These are phyloP conservation scores for Glycine latifolia DNA, from an alignment of 306 rosid species.

Conservation along the genomic window DNA sequence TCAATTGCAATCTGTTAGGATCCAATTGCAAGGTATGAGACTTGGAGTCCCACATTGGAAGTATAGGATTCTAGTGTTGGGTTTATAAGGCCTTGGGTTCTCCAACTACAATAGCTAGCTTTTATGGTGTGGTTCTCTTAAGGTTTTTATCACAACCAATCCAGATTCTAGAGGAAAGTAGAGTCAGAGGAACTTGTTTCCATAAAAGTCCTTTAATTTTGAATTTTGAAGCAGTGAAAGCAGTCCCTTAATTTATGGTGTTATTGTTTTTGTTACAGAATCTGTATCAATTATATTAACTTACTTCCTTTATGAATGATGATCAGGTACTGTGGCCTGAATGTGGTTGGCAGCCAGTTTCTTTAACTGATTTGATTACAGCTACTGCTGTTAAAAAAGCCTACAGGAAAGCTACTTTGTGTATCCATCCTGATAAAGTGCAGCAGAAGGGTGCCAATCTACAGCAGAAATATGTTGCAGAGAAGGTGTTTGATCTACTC, in stretches of 20 bases:
- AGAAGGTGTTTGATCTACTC: constrained; percentile 96
- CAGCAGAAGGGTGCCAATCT: constrained; percentile 98
- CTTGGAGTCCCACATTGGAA: no score
- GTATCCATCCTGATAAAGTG: constrained; percentile 99
- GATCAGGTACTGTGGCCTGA: constrained; percentile 97
- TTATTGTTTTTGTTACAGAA: constrained; percentile 22
- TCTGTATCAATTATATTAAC: constrained; percentile 38
- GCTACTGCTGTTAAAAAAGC: constrained; percentile 81
- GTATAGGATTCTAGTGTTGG: no score
- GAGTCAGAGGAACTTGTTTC: constrained; percentile 32
- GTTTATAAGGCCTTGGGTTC: no score
- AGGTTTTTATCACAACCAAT: no score
- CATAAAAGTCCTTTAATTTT: constrained; percentile 27
- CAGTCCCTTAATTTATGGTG: not conserved
- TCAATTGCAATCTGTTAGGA: constrained; percentile 23
- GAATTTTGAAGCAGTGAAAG: constrained; percentile 33
- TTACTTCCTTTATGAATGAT: constrained; percentile 49
- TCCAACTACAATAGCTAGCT: no score
- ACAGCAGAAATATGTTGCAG: constrained; percentile 95
- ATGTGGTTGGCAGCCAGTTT: constrained; percentile 97
- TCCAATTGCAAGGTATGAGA: no score
- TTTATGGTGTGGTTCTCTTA: no score
- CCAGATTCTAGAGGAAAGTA: constrained; percentile 30
- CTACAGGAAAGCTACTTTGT: constrained; percentile 94
- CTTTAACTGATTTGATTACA: constrained; percentile 92